Evolutionary conservation across 148 eudicot genomes (phyloP).

Genomic region (Nepenthes gracilis): DNA sequence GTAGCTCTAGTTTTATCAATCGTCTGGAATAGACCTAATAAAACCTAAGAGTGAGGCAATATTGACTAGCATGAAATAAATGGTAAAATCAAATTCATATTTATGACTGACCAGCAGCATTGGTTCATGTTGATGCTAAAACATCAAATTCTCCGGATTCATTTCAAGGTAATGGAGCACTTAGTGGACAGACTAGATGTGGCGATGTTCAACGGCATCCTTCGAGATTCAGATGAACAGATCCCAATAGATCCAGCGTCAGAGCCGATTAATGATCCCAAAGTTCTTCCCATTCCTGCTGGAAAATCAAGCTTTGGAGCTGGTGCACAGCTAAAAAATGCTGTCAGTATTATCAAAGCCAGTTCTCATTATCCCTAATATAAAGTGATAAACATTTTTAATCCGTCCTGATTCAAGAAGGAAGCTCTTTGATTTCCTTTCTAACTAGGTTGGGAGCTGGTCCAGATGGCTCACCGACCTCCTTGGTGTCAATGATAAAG

Average conservation of each 20-base stretch:
- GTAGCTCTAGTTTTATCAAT: too few species aligned
- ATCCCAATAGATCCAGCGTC: conserved; percentile 91
- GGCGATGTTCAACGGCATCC: conserved; percentile 94
- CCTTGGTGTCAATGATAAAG: conserved; percentile 56
- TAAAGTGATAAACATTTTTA: background rate
- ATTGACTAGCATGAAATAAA: background rate
- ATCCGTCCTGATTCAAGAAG: background rate
- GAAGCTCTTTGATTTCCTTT: background rate
- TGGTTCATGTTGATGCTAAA: background rate
- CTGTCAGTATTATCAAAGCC: conserved; percentile 40
- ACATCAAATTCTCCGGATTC: background rate
- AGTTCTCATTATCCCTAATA: background rate
- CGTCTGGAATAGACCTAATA: background rate
- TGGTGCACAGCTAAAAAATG: conserved; percentile 91
- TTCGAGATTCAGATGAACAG: conserved; percentile 72
- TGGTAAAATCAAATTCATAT: background rate
- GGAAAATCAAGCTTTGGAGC: conserved; percentile 93
- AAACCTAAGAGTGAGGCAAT: too few species aligned
- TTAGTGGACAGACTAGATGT: conserved; percentile 77
- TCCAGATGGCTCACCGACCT: conserved; percentile 80
- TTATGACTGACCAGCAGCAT: background rate
- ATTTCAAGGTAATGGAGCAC: conserved; percentile 80
- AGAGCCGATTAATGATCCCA: conserved; percentile 75
- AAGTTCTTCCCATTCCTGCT: conserved; percentile 77
- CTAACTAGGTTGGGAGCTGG: conserved; percentile 71